These are phyloP conservation scores for Pilatotrama ljubarskyi DNA, from an alignment of 768 basidiomycete species.

Conservation along the genomic window DNA sequence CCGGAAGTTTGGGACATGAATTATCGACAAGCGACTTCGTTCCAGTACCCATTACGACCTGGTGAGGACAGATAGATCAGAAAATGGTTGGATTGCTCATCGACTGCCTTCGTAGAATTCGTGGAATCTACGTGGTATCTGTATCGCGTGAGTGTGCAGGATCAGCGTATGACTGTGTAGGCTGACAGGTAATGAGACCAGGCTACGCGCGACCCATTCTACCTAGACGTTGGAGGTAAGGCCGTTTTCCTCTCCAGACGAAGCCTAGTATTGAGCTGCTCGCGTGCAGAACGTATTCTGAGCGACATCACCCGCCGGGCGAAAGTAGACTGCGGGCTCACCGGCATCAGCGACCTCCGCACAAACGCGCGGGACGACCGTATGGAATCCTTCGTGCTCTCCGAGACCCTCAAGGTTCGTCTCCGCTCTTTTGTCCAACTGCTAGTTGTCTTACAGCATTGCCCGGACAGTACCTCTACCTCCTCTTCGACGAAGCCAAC, in stretches of 20 bases:
- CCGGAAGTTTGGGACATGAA: conserved; percentile 92
- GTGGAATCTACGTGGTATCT: conserved; percentile 97
- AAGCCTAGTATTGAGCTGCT: not conserved
- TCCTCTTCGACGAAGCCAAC: conserved; percentile 88
- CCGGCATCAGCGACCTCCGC: conserved; percentile 77
- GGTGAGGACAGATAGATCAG: conserved; percentile 38
- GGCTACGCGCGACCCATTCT: conserved; percentile 92
- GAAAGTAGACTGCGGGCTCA: conserved; percentile 84
- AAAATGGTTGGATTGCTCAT: not conserved
- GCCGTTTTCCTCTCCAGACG: not conserved
- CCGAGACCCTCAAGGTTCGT: conserved; percentile 84
- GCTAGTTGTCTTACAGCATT: not conserved
- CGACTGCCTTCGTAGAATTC: conserved; percentile 57
- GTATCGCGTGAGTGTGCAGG: conserved; percentile 62
- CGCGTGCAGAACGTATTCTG: conserved; percentile 61
- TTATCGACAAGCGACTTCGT: conserved; percentile 66
- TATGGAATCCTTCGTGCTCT: conserved; percentile 97
- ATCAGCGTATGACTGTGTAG: not conserved
- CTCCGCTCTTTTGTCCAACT: not conserved
- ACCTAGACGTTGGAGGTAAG: conserved; percentile 74
- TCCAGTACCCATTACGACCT: conserved; percentile 80
- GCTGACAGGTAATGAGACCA: conserved; percentile 33
- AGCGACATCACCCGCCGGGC: conserved; percentile 71
- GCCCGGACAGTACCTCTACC: conserved; percentile 75
- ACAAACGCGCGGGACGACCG: conserved; percentile 82